Conservation (phyloP, 768 basidiomycete genomes). For the Kwoniella sp. region DNA sequence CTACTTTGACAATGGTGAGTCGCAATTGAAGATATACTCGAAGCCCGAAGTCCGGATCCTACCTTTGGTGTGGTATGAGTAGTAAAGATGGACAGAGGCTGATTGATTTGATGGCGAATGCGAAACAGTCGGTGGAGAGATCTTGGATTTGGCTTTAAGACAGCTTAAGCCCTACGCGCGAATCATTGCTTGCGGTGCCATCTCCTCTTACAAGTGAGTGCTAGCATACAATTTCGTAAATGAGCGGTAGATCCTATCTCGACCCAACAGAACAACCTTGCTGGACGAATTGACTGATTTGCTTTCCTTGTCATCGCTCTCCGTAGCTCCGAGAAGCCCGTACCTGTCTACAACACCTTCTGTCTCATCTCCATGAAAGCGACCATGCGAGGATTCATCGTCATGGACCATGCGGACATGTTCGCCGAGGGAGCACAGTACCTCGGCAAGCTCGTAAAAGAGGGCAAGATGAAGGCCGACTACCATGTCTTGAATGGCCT, state of each 20-base stretch:
- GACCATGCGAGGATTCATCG: slow-evolving; percentile 79
- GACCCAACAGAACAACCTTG: too few species aligned
- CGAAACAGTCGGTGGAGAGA: slow-evolving; percentile 67
- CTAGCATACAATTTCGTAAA: neutral
- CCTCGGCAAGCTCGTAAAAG: slow-evolving; percentile 37
- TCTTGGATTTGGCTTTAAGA: slow-evolving; percentile 74
- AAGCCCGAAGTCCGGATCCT: too few species aligned
- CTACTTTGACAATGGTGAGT: slow-evolving; percentile 55
- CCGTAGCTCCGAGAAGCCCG: slow-evolving; percentile 30
- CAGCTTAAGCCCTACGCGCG: slow-evolving; percentile 76
- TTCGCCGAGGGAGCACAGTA: slow-evolving; percentile 46
- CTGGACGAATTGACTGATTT: too few species aligned
- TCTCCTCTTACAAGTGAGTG: slow-evolving; percentile 67
- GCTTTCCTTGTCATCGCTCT: too few species aligned
- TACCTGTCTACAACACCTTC: slow-evolving; percentile 63
- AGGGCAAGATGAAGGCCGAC: slow-evolving; percentile 48
- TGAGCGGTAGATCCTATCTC: too few species aligned
- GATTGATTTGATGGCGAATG: neutral
- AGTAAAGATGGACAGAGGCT: too few species aligned
- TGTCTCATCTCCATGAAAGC: slow-evolving; percentile 76
- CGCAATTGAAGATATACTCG: too few species aligned
- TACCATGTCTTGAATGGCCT: slow-evolving; percentile 44
- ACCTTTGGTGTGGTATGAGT: too few species aligned
- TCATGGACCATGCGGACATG: slow-evolving; percentile 68
- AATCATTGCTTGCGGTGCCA: slow-evolving; percentile 81